Base-by-base conservation (phyloP, 257 asterid species). In the Scutellaria barbata region DNA sequence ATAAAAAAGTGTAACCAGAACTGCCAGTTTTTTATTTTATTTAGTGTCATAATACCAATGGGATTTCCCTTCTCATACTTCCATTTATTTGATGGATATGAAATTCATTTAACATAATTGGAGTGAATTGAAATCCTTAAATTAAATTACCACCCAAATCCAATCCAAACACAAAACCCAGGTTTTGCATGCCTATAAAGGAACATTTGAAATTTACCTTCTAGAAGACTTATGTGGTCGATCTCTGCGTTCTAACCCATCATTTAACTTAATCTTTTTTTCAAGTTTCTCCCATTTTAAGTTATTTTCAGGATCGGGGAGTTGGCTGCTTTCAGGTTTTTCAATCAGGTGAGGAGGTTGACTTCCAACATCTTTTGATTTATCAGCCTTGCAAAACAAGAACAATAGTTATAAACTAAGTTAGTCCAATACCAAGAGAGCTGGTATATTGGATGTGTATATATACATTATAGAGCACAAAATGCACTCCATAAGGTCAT, bases 181-280 rank as follows among this genome's bases (percentile, higher is more conserved):
- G 48, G 41, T 45, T 66, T 20, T 60, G 41, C 9, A 70, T 9
- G 39, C 46, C 73, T 11, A 10, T 6, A 63, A 8, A 61, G 47
- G 39, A 43, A 22, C 1, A 56, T 7, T 60, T 37, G 50, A 37
- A 13, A 18, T 55, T 76, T 79, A 90, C 96, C 93, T 83, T 54
- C 69, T 68, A 30, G 35, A 30, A 30, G 35, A 30, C 5, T 30
- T 30, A 0, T 30, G 35, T 2, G 5, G 71, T 42, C 69, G 93
- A 74, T 63, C 83, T 71, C 70, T 67, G 40, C 70, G 79, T 66
- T 70, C 74, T 66, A 41, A 60, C 63, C 54, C 69, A 68, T 79
- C 75, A 16, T 30, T 5, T 2, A 54, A 17, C 45, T 76, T 68
- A 72, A 12, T 66, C 68, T 50, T 48, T 43, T 58, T 80, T 69